Conservation (phyloP, 805 yeast species). For the Ogataea pilisensis region DNA sequence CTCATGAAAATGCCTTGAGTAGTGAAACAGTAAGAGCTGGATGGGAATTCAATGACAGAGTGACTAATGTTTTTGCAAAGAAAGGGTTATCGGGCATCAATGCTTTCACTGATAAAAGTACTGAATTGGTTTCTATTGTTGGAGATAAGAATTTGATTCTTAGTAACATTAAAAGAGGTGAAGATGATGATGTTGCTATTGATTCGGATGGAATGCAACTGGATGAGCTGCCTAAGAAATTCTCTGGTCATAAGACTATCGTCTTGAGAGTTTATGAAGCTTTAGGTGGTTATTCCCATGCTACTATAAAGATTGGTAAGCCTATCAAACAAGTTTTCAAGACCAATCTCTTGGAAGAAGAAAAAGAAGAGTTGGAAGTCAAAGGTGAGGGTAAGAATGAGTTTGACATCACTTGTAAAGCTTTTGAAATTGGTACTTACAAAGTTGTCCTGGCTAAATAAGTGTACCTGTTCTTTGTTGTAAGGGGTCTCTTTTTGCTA, state of each 20-base stretch:
- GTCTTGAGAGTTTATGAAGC: conserved; percentile 81
- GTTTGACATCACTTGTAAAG: conserved; percentile 47
- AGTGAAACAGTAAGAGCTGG: conserved; percentile 68
- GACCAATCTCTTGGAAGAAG: conserved; percentile 59
- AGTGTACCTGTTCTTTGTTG: no score
- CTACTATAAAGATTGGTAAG: conserved; percentile 43
- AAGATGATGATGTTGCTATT: conserved; percentile 60
- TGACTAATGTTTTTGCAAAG: conserved; percentile 14
- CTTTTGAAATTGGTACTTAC: conserved; percentile 75
- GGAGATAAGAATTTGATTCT: conserved; percentile 63
- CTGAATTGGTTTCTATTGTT: conserved; percentile 24
- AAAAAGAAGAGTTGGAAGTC: conserved; percentile 37
- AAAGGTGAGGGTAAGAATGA: conserved; percentile 22
- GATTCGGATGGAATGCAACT: conserved; percentile 35
- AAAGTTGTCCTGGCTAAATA: conserved; percentile 38
- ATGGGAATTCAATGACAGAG: conserved; percentile 68
- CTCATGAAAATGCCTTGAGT: conserved; percentile 70
- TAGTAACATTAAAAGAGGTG: conserved; percentile 81
- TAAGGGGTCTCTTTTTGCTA: no score
- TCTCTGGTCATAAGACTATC: conserved; percentile 45
- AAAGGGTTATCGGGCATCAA: conserved; percentile 4
- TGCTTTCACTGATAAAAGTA: not conserved
- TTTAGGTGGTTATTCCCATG: conserved; percentile 72
- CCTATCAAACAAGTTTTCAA: conserved; percentile 45
- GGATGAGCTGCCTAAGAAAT: conserved; percentile 38